Percentiles rank a stretch among this genome's conserved stretches.
Conservation (phyloP, 1,284 basidiomycete genomes). For the Sporisorium sorghi region DNA sequence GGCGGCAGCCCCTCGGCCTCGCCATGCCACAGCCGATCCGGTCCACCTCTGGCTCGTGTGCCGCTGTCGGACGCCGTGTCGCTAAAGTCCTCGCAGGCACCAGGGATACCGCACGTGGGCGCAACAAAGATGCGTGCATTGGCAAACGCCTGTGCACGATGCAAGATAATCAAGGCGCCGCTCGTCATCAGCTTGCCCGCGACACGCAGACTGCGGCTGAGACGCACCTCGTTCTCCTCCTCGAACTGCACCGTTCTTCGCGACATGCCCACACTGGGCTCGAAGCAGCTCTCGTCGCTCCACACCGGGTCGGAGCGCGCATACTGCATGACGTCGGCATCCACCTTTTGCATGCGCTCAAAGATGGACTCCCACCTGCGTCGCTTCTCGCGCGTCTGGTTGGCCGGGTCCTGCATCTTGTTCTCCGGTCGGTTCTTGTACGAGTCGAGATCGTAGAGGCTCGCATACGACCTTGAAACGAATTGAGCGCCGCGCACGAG, state of each 20-base stretch:
- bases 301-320: constrained; percentile 52
- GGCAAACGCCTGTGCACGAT: constrained; percentile 60
- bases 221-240: constrained; percentile 50
- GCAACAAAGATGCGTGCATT: constrained; percentile 60
- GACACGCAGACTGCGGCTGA: constrained; percentile 48
- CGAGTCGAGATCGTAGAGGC: constrained; percentile 56
- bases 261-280: constrained; percentile 36
- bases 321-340: constrained; percentile 59
- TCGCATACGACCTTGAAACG: constrained; percentile 54
- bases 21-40: constrained; percentile 45
- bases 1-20: constrained; percentile 32
- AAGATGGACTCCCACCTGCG: constrained; percentile 54
- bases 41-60: constrained; percentile 14
- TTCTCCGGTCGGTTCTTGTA: constrained; percentile 46
- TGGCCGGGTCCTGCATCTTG: constrained; percentile 24
- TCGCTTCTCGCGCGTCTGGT: constrained; percentile 36
- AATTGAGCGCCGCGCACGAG: constrained; percentile 59
- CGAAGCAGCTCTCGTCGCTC: constrained; percentile 51
- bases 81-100: constrained; percentile 44
- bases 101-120: constrained; percentile 60
- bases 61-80: constrained; percentile 42
- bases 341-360: constrained; percentile 55
- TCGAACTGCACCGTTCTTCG: constrained; percentile 40
- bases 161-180: constrained; percentile 59
- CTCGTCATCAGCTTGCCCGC: constrained; percentile 64